Base-by-base conservation (phyloP, 2,329 filamentous ascomycete species). In the Corinectria fuckeliana region DNA sequence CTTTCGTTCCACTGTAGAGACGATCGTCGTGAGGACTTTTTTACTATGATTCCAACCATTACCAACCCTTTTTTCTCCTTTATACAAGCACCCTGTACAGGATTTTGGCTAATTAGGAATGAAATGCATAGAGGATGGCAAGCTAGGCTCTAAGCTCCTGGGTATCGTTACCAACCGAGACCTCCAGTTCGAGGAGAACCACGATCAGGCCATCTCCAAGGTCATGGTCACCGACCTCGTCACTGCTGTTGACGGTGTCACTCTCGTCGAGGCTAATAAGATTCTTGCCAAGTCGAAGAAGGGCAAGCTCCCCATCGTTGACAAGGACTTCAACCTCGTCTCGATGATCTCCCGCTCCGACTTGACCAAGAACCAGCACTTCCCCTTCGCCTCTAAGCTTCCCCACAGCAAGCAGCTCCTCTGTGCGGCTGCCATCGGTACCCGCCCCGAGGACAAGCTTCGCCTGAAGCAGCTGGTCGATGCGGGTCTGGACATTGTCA, bases 1-100 rank as follows among this genome's bases (percentile, higher is more conserved):
- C 95, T 99, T 99, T 99, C 95, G 95, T 99, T 99, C 95, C 94
- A 94, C 95, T 92, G 92, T 85, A 96, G 89, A 87, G 90, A 91
- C 89, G 61, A 65, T 62, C 86, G 91, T 92, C 85, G 82, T 97
- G 93, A 86, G 92, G 93, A 97, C 57, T 80, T 65, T 60, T 64
- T 66, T 74, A 72, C 67, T 72, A 75, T 74, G 76, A 80, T 61
- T 20, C 28, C 60, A 64, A 66, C 62, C 34, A 52, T 62, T 57
- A 58, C 30, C 59, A 66, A 56, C 45, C 50, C 36, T 49, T 10
- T 54, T 60, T 60, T 61, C 59, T 56, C 44, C 45, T 36, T 44
- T 44, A n/a, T n/a, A 36, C 8, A 23, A 30, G 45, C 57, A 49
- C 50, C 58, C 54, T 61, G 51, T 47, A 59, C 26, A 61, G 50